These are phyloP conservation scores for Aotearoamyces nothofagi DNA, from an alignment of 2,329 filamentous ascomycete genomes.

Conservation along the genomic window DNA sequence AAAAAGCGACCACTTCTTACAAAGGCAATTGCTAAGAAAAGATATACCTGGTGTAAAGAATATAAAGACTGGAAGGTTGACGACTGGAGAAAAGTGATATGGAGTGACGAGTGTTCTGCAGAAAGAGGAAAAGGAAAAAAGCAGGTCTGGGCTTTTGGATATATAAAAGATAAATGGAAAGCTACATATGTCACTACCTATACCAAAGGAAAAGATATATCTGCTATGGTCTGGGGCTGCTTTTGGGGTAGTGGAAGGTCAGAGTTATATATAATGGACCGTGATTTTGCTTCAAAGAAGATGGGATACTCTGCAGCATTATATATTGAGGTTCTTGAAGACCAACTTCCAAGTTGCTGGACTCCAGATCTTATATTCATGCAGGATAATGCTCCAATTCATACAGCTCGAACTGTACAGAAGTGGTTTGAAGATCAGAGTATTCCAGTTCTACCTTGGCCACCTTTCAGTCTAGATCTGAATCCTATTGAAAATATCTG, in stretches of 20 bases:
- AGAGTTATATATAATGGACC: slow-evolving; percentile 5
- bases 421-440: slow-evolving; percentile 6
- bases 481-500: slow-evolving; percentile 7
- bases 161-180: slow-evolving; percentile 3
- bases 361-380: slow-evolving; percentile 6
- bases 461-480: slow-evolving; percentile 4
- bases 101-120: slow-evolving; percentile 7
- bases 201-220: slow-evolving; percentile 5
- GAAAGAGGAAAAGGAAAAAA: slow-evolving; percentile 5
- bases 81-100: slow-evolving; percentile 6
- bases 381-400: slow-evolving; percentile 9
- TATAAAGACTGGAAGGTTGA: background rate
- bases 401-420: slow-evolving; percentile 7
- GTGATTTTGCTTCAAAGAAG: slow-evolving; percentile 7
- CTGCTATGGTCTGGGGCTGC: slow-evolving; percentile 7
- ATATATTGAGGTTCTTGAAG: slow-evolving; percentile 7
- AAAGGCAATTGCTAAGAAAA: background rate
- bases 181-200: slow-evolving; percentile 4
- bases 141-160: slow-evolving; percentile 3
- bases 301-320: slow-evolving; percentile 5
- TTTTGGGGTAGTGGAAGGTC: slow-evolving; percentile 5
- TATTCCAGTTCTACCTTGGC: background rate
- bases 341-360: slow-evolving; percentile 3
- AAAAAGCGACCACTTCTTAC: slow-evolving; percentile 1
- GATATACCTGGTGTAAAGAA: slow-evolving; percentile 3